Base-by-base conservation (phyloP, 331 rosid genomes). In the Spiraea crenata region DNA sequence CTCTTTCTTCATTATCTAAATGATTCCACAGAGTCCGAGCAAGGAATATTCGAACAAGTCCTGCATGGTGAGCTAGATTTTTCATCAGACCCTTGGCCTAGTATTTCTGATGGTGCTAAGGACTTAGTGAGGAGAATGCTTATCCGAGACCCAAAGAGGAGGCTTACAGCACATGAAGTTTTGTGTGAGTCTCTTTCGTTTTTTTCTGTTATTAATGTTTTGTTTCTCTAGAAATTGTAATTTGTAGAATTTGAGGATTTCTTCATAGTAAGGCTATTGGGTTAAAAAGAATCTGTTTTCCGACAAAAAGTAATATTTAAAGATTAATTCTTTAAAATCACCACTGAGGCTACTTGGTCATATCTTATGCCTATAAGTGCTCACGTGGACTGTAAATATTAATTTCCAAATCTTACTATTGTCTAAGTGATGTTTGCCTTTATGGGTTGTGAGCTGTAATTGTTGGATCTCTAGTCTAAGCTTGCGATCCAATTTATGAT, bases 111-210 rank as follows among this genome's bases (percentile, higher is more conserved):
- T 54, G 88, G 96, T 82, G 97, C 99, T 64, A 95, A 91, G 79
- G 96, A 95, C 83, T 88, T 95, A 82, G 99, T 95, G 14, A 79
- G 93, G 74, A 89, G 76, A 86, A 95, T 89, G 97, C 99, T 95
- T 77, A 75, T 85, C 58, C 96, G 96, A 13, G 96, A 95, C 77
- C 96, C 99, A 44, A 82, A 74, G 75, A 89, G 81, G 74, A 83
- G 96, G 77, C 59, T 85, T 68, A 86, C 91, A 16, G 99, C 90
- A 4, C 81, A 95, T 85, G 93, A 95, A 81, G 99, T 95, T 74
- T 82, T 95, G 87, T 95, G 99, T 95, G 83, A 89, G 85, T 79
- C 77, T 78, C 71, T 47, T 54, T 15, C 11, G 15, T 49, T 41
- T 49, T 48, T 77, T 38, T 61, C 8, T 19, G 74, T 72, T 68